phyloP scores from a whole-genome alignment of 2,329 filamentous ascomycete species.

The Venturia nashicola region DNA sequence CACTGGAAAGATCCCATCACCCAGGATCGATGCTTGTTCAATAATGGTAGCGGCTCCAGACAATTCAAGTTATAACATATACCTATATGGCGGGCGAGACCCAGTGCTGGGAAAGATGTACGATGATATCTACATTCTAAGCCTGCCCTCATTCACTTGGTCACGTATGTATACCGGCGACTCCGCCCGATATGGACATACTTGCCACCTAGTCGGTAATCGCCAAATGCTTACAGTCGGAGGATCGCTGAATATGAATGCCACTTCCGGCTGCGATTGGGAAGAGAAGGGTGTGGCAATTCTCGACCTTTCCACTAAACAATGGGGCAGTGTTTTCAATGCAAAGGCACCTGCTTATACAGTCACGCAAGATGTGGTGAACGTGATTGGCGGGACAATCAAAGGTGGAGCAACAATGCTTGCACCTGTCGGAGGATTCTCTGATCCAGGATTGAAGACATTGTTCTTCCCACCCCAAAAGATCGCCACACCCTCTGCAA shows the following conservation, averaged over 20 bases:
- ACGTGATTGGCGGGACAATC: constrained; percentile 3
- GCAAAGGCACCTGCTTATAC: neutral
- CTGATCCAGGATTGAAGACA: neutral
- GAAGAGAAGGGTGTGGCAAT: neutral
- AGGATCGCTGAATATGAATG: constrained; percentile 2
- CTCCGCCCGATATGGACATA: constrained; percentile 6
- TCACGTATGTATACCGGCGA: constrained; percentile 6
- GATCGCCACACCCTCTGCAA: neutral
- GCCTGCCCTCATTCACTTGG: constrained; percentile 11
- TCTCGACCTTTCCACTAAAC: neutral
- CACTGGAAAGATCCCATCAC: constrained; percentile 26
- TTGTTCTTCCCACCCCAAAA: neutral
- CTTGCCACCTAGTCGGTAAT: constrained; percentile 11
- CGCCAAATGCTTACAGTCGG: constrained; percentile 11
- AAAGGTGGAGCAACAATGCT: constrained; percentile 1
- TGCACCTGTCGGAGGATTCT: neutral
- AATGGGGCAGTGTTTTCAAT: neutral
- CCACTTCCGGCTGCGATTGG: neutral
- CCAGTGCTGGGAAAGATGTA: constrained; percentile 6
- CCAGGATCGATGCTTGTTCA: constrained; percentile 33
- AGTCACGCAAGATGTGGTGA: neutral
- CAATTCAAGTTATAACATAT: constrained; percentile 18
- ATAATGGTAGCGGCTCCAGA: constrained; percentile 30
- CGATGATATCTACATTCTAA: constrained; percentile 10
- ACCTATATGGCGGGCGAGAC: neutral